These are phyloP conservation scores for Cicer bijugum DNA, from an alignment of 306 rosid species.

Conservation along the genomic window DNA sequence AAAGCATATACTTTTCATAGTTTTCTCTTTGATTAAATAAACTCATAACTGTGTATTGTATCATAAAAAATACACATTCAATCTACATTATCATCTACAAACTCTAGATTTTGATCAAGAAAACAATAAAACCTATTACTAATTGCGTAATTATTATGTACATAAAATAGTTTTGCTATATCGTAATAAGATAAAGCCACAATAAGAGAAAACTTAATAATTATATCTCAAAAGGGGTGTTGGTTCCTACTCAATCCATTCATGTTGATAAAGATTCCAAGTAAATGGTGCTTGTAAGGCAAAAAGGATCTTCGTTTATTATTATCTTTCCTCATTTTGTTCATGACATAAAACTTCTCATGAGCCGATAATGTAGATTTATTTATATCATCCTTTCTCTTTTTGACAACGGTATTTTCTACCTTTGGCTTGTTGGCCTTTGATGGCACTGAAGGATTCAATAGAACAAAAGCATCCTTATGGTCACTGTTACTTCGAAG, in stretches of 20 bases:
- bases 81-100: no score
- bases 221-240: no score
- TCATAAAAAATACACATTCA: no score
- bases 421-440: conserved; percentile 48
- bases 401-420: background rate
- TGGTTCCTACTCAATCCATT: no score
- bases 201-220: background rate
- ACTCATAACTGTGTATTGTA: no score
- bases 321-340: background rate
- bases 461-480: background rate
- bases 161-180: background rate
- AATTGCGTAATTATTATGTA: background rate
- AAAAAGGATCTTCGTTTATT: background rate
- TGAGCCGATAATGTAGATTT: background rate
- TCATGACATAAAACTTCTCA: background rate
- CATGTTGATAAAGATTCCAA: no score
- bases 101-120: no score
- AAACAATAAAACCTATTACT: no score
- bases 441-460: background rate
- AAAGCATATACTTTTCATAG: no score
- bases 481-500: background rate
- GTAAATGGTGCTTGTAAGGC: background rate
- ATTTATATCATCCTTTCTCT: background rate
- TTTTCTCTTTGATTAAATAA: no score
- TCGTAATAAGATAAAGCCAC: background rate